These are phyloP conservation scores for Boehmeria nivea DNA, from an alignment of 306 rosid species.

Conservation along the genomic window DNA sequence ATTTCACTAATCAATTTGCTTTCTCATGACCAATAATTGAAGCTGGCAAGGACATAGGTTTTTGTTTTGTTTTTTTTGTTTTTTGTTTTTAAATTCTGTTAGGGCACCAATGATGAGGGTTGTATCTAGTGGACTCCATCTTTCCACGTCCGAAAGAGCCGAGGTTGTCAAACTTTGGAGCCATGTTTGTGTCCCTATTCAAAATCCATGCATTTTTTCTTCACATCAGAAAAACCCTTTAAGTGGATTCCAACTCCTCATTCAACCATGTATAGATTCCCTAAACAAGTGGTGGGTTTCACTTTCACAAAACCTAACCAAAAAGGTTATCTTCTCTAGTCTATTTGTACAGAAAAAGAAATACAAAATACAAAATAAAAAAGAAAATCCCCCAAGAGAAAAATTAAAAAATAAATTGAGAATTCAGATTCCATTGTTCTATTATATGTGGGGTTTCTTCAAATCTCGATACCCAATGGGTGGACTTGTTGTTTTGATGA, in stretches of 20 bases:
- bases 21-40: slow-evolving; percentile 36
- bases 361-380: not conserved
- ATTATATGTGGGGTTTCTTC: slow-evolving; percentile 34
- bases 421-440: slow-evolving; percentile 29
- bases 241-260: slow-evolving; percentile 99
- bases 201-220: slow-evolving; percentile 17
- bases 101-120: slow-evolving; percentile 36
- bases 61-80: not conserved
- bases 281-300: slow-evolving; percentile 31
- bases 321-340: slow-evolving; percentile 23
- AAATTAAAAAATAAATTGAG: slow-evolving; percentile 5
- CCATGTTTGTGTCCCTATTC: slow-evolving; percentile 48
- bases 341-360: slow-evolving; percentile 7
- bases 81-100: slow-evolving; percentile 22
- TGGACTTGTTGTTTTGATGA: slow-evolving; percentile 15
- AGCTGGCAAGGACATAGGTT: slow-evolving; percentile 18
- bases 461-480: slow-evolving; percentile 41
- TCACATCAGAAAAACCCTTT: slow-evolving; percentile 51
- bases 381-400: not conserved
- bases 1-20: not conserved
- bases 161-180: slow-evolving; percentile 56
- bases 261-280: slow-evolving; percentile 67
- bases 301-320: slow-evolving; percentile 55
- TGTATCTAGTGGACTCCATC: slow-evolving; percentile 47
- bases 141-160: slow-evolving; percentile 71